A percentile compares a stretch with the other conserved stretches of the same genome.
Conservation (phyloP, 1,284 basidiomycete genomes). For the Omphalotus olearius region DNA sequence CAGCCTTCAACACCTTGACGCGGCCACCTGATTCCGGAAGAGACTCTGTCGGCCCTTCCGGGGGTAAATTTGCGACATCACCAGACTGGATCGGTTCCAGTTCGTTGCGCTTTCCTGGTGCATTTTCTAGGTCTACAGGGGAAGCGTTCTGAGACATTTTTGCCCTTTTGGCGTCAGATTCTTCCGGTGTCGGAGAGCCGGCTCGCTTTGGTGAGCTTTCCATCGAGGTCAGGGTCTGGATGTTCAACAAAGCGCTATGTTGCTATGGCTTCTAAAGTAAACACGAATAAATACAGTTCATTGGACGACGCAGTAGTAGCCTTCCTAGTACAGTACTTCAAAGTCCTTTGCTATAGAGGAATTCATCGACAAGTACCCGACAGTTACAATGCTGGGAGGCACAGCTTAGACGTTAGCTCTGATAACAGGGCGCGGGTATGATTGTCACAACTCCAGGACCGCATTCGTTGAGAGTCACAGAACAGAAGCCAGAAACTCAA, state of each 20-base stretch:
- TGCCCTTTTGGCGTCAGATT: constrained; percentile 12
- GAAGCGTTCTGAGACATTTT: constrained; percentile 48
- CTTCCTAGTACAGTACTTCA: too few species aligned
- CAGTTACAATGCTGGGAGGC: too few species aligned
- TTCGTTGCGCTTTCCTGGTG: constrained; percentile 70
- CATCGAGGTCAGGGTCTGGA: constrained; percentile 6
- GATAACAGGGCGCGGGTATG: too few species aligned
- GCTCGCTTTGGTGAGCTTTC: constrained; percentile 14
- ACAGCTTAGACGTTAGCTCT: too few species aligned
- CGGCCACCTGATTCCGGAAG: constrained; percentile 47
- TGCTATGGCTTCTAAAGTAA: background rate
- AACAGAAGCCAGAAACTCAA: too few species aligned
- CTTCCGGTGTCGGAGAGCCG: constrained; percentile 12
- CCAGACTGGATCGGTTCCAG: constrained; percentile 67
- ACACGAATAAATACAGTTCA: background rate
- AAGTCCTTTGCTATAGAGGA: too few species aligned
- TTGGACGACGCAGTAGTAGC: too few species aligned
- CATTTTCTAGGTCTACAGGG: constrained; percentile 71
- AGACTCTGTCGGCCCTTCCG: constrained; percentile 38
- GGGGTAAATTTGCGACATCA: constrained; percentile 69
- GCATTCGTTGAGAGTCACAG: too few species aligned
- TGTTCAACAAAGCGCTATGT: background rate
- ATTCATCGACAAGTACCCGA: too few species aligned
- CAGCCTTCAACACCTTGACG: constrained; percentile 48
- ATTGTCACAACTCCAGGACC: too few species aligned